A percentile compares a stretch with the other conserved stretches of the same genome.
Conservation (phyloP, 352 stramenopile species). For the Pythium aphanidermatum region DNA sequence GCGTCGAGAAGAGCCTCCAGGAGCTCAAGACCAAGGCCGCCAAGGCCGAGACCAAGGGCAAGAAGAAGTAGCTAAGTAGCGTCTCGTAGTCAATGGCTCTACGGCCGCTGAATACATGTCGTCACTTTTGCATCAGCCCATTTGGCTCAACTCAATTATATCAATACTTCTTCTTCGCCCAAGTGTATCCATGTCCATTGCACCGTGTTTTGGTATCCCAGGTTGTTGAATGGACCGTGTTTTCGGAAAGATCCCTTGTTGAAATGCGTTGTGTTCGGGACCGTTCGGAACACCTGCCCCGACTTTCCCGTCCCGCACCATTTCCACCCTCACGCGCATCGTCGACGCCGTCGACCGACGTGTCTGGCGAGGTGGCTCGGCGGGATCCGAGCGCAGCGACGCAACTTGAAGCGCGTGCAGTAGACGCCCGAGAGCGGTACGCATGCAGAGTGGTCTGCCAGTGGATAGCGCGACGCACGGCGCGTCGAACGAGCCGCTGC, state of each 20-base stretch:
- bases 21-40: constrained; percentile 45
- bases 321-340: not conserved
- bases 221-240: not conserved
- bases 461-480: constrained; percentile 1
- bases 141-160: no score
- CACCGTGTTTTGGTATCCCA: constrained; percentile 4
- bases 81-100: no score
- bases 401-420: no score
- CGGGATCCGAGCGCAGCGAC: no score
- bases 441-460: constrained; percentile 10
- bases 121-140: not conserved
- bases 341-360: no score
- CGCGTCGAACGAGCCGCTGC: constrained; percentile 12
- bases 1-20: constrained; percentile 51
- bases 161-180: not conserved
- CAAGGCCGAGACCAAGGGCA: constrained; percentile 31
- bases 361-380: constrained; percentile 13
- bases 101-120: not conserved
- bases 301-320: constrained; percentile 1
- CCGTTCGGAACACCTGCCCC: constrained; percentile 7
- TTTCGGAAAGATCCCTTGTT: not conserved
- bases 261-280: constrained; percentile 1
- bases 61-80: constrained; percentile 50
- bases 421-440: not conserved
- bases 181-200: not conserved